Evolutionary conservation across 441 rosid genomes (phyloP).

Genomic region (Jatropha multifida): DNA sequence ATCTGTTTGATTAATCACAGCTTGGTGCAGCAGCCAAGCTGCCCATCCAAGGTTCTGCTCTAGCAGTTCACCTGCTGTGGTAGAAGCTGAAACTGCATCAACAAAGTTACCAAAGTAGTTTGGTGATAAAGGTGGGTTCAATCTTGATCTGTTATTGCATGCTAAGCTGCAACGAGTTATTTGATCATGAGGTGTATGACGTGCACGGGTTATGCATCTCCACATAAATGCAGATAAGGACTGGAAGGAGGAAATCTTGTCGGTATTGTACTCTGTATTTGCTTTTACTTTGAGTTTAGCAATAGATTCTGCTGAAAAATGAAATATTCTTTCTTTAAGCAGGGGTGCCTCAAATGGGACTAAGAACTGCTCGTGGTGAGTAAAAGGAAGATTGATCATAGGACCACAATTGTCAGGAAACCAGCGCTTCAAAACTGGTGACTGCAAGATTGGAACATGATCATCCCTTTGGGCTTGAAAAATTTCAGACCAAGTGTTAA

Average conservation of each 20-base stretch:
- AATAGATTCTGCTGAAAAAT: constrained; percentile 52
- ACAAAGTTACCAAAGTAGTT: constrained; percentile 67
- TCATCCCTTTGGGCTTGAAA: constrained; percentile 36
- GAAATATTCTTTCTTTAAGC: constrained; percentile 58
- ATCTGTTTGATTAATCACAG: constrained; percentile 43
- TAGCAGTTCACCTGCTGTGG: constrained; percentile 52
- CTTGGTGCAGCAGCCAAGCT: constrained; percentile 53
- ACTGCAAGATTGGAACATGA: constrained; percentile 29
- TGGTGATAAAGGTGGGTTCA: constrained; percentile 39
- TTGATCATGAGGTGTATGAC: constrained; percentile 34
- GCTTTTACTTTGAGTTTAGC: constrained; percentile 49
- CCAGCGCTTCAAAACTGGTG: constrained; percentile 47
- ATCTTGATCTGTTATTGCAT: constrained; percentile 46
- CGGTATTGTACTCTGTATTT: constrained; percentile 40
- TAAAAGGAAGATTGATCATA: constrained; percentile 46
- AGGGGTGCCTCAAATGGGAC: constrained; percentile 41
- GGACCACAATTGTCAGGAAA: constrained; percentile 51
- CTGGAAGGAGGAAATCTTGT: constrained; percentile 64
- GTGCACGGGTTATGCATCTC: constrained; percentile 51
- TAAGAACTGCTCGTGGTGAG: constrained; percentile 46
- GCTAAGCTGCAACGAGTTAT: constrained; percentile 53
- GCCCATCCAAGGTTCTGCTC: constrained; percentile 59
- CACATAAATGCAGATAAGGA: constrained; percentile 60
- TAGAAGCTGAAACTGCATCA: constrained; percentile 28
- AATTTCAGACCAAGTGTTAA: constrained; percentile 58